phyloP scores from a whole-genome alignment of 1,284 basidiomycete genomes.

The Boletus mariae region DNA sequence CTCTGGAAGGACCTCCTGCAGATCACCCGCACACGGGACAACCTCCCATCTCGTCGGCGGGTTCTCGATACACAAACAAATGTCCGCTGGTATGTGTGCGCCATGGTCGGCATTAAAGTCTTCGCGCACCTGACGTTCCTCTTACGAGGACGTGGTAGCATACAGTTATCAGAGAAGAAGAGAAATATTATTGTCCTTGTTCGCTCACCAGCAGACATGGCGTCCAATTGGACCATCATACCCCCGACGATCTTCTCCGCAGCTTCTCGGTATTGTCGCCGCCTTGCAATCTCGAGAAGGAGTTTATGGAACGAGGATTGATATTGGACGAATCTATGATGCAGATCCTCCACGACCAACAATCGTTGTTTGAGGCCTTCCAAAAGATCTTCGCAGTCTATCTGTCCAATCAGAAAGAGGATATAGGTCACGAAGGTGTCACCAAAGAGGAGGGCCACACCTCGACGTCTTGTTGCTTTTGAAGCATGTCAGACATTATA shows the following conservation, averaged over 20 bases:
- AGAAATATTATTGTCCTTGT: not conserved
- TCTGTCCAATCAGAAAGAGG: slow-evolving; percentile 32
- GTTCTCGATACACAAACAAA: slow-evolving; percentile 71
- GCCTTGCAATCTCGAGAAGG: slow-evolving; percentile 66
- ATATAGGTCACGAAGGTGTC: not conserved
- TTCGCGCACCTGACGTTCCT: slow-evolving; percentile 60
- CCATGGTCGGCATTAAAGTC: slow-evolving; percentile 72
- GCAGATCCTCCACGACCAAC: slow-evolving; percentile 56
- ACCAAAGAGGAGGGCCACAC: slow-evolving; percentile 32
- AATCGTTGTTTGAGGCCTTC: slow-evolving; percentile 57
- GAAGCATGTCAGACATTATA: slow-evolving; percentile 74
- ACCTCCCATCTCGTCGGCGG: slow-evolving; percentile 68
- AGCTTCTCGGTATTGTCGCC: slow-evolving; percentile 59
- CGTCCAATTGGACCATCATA: slow-evolving; percentile 59
- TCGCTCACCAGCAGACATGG: slow-evolving; percentile 58
- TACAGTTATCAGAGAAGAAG: not conserved
- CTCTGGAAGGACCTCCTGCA: slow-evolving; percentile 53
- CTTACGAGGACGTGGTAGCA: slow-evolving; percentile 33
- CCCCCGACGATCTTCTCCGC: slow-evolving; percentile 60
- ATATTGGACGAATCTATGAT: slow-evolving; percentile 61
- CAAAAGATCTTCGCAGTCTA: slow-evolving; percentile 51
- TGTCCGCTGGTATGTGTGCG: slow-evolving; percentile 66
- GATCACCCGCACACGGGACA: slow-evolving; percentile 50
- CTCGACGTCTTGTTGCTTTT: slow-evolving; percentile 62
- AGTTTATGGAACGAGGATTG: slow-evolving; percentile 69